phyloP scores from a whole-genome alignment of 371 early-diverging fungal genomes.

The Syncephalis plumigaleata region DNA sequence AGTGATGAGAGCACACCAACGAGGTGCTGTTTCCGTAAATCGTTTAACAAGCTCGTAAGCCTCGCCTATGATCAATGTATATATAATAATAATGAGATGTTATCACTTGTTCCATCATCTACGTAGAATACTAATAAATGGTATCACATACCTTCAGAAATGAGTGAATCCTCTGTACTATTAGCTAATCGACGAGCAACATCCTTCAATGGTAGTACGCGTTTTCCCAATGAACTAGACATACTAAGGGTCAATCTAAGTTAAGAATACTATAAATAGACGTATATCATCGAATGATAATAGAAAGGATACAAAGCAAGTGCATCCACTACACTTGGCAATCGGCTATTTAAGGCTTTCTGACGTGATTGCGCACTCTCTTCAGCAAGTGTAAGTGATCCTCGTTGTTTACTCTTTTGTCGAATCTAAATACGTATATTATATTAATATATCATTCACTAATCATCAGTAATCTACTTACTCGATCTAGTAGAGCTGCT shows the following conservation, averaged over 20 bases:
- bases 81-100: background rate
- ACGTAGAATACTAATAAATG: too few relatives aligned
- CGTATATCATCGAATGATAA: too few relatives aligned
- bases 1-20: constrained; percentile 1
- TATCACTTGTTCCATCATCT: background rate
- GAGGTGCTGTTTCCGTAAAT: constrained; percentile 1
- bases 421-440: too few relatives aligned
- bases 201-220: constrained; percentile 1
- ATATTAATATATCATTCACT: too few relatives aligned
- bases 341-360: background rate
- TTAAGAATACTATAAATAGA: too few relatives aligned
- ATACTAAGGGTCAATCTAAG: constrained; percentile 1
- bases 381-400: too few relatives aligned
- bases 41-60: constrained; percentile 1
- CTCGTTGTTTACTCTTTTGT: too few relatives aligned
- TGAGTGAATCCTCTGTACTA: constrained; percentile 1
- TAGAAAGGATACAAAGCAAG: constrained; percentile 4
- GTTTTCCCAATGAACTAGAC: background rate
- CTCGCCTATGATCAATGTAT: background rate
- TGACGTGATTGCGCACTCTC: too few relatives aligned
- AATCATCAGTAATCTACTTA: too few relatives aligned
- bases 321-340: background rate
- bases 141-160: background rate
- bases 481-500: too few relatives aligned
- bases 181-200: background rate